Conservation (phyloP, 306 rosid species). For the Styphnolobium japonicum region DNA sequence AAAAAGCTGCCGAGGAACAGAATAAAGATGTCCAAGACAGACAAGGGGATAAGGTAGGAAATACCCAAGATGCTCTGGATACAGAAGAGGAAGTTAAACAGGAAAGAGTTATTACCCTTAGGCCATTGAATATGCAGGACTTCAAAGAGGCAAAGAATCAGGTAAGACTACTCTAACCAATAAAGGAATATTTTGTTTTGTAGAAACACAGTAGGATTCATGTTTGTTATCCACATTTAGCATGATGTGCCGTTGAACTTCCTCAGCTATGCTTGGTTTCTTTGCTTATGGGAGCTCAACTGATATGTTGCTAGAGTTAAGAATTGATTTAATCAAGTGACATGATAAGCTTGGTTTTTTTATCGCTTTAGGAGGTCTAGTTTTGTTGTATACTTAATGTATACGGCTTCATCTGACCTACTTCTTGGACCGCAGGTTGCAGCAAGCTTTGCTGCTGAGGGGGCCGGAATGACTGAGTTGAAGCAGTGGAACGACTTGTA, state of each 20-base stretch:
- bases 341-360: background rate
- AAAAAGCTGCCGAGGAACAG: slow-evolving; percentile 38
- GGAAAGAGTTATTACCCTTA: slow-evolving; percentile 68
- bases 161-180: slow-evolving; percentile 30
- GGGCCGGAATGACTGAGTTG: slow-evolving; percentile 83
- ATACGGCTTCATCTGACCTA: background rate
- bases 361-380: background rate
- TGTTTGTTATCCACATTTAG: background rate
- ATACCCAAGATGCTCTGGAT: slow-evolving; percentile 24
- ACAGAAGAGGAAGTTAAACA: slow-evolving; percentile 28
- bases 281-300: background rate
- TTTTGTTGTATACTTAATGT: background rate
- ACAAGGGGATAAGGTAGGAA: background rate
- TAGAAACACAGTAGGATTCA: background rate
- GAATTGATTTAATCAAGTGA: background rate
- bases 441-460: slow-evolving; percentile 87
- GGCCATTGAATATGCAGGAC: slow-evolving; percentile 85
- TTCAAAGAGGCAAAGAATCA: slow-evolving; percentile 79
- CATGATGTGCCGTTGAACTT: background rate
- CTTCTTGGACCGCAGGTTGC: slow-evolving; percentile 56
- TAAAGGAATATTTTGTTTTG: background rate
- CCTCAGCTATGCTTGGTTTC: background rate
- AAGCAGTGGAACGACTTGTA: slow-evolving; percentile 86
- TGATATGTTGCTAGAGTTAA: background rate
- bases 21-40: slow-evolving; percentile 12